phyloP scores from a whole-genome alignment of 352 stramenopile species.

The Globisporangium nunn region DNA sequence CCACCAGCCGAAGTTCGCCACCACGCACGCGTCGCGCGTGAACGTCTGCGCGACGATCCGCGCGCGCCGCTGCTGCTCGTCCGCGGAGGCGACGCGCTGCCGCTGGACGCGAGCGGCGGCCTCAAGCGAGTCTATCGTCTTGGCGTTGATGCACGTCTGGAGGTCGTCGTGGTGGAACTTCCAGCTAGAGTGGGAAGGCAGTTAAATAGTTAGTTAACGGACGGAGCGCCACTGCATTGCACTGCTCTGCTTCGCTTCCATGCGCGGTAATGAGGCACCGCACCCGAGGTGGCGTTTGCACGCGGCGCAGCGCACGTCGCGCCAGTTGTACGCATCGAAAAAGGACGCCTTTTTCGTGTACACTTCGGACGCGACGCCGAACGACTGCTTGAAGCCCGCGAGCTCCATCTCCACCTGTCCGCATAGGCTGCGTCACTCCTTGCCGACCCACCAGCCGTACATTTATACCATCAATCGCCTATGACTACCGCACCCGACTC shows the following conservation, averaged over 20 bases:
- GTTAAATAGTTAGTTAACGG: background rate
- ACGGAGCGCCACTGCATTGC: background rate
- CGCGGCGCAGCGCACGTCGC: slow-evolving; percentile 57
- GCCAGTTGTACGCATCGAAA: slow-evolving; percentile 81
- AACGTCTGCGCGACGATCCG: slow-evolving; percentile 46
- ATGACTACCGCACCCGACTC: slow-evolving; percentile 31
- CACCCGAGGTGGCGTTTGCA: slow-evolving; percentile 79
- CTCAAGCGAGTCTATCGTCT: slow-evolving; percentile 43
- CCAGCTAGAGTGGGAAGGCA: slow-evolving; percentile 30
- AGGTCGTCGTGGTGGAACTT: slow-evolving; percentile 78
- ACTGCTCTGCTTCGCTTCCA: no score
- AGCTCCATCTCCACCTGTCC: slow-evolving; percentile 74
- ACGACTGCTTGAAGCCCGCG: slow-evolving; percentile 53
- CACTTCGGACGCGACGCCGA: slow-evolving; percentile 45
- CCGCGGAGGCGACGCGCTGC: slow-evolving; percentile 23
- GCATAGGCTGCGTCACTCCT: background rate
- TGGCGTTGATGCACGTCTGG: slow-evolving; percentile 60
- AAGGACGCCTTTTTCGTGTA: slow-evolving; percentile 74
- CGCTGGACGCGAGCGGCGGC: slow-evolving; percentile 28
- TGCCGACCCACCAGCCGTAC: no score
- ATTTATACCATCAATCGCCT: no score
- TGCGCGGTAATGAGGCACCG: background rate
- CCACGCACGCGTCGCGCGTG: slow-evolving; percentile 43
- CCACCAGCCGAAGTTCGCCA: slow-evolving; percentile 66
- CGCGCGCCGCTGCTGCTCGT: slow-evolving; percentile 26